phyloP scores from a whole-genome alignment of 78 protist species.

The Tieghemostelium lacteum region DNA sequence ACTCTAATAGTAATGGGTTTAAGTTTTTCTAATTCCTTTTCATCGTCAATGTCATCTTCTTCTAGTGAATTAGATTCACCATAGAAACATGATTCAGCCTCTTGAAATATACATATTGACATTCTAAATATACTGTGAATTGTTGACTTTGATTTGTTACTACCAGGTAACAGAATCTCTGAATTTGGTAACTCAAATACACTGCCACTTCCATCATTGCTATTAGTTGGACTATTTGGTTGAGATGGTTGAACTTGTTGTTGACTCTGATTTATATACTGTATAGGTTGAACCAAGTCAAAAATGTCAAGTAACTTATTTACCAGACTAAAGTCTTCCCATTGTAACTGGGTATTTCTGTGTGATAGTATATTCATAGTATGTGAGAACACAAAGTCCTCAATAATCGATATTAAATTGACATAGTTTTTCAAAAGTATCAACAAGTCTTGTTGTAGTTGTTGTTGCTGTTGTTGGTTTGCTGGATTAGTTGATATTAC shows the following conservation, averaged over 20 bases:
- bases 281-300: conserved; percentile 60
- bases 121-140: conserved; percentile 39
- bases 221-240: neutral
- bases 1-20: conserved; percentile 32
- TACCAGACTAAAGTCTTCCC: conserved; percentile 75
- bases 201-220: neutral
- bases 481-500: neutral
- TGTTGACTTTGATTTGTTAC: conserved; percentile 36
- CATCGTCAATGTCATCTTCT: conserved; percentile 1
- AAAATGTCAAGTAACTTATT: conserved; percentile 60
- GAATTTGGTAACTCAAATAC: conserved; percentile 37
- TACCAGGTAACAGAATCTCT: conserved; percentile 4
- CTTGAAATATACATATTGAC: conserved; percentile 67
- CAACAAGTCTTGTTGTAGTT: neutral
- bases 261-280: neutral
- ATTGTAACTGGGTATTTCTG: conserved; percentile 68
- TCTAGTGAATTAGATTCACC: conserved; percentile 33
- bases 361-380: conserved; percentile 55
- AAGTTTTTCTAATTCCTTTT: neutral
- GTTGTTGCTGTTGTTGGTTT: neutral
- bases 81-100: conserved; percentile 64
- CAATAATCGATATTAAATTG: conserved; percentile 58
- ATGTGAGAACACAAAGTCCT: conserved; percentile 68
- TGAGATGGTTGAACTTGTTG: neutral
- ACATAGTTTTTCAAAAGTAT: conserved; percentile 54